Evolutionary conservation across 805 yeast species (phyloP).

Genomic region (Huiozyma sinensis): DNA sequence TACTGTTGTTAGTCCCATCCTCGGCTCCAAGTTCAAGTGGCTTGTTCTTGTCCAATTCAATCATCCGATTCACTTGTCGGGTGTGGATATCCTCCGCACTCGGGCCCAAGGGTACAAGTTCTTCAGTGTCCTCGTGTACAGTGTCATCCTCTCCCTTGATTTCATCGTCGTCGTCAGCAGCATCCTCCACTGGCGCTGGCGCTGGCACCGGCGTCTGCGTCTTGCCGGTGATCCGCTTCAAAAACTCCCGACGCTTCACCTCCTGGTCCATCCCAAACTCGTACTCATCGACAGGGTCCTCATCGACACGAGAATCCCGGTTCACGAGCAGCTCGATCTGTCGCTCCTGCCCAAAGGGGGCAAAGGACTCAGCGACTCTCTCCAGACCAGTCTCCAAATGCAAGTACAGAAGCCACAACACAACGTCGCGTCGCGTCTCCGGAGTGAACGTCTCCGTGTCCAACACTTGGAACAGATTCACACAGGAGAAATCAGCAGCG

Average conservation of each 20-base stretch:
- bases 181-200: background rate
- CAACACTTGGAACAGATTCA: slow-evolving; percentile 64
- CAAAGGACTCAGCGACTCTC: slow-evolving; percentile 29
- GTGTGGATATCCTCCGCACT: background rate
- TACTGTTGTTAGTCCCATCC: background rate
- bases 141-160: background rate
- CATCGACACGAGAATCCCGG: slow-evolving; percentile 14
- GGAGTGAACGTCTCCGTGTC: slow-evolving; percentile 53
- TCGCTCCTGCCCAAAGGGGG: slow-evolving; percentile 9
- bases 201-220: background rate
- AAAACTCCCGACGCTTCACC: slow-evolving; percentile 18
- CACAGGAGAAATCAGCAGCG: slow-evolving; percentile 12
- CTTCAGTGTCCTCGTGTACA: background rate
- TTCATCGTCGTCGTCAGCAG: background rate
- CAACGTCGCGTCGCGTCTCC: slow-evolving; percentile 53
- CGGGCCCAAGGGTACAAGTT: background rate
- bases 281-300: slow-evolving; percentile 21
- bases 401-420: slow-evolving; percentile 76
- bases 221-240: slow-evolving; percentile 4
- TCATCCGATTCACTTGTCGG: slow-evolving; percentile 1
- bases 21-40: slow-evolving; percentile 2
- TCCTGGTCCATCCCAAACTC: slow-evolving; percentile 21
- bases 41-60: background rate
- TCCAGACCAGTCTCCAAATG: slow-evolving; percentile 67
- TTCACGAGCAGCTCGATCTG: slow-evolving; percentile 8